Conservation (phyloP, 225 moss, liverwort and hornwort genomes). For the Pseudoscleropodium purum region DNA sequence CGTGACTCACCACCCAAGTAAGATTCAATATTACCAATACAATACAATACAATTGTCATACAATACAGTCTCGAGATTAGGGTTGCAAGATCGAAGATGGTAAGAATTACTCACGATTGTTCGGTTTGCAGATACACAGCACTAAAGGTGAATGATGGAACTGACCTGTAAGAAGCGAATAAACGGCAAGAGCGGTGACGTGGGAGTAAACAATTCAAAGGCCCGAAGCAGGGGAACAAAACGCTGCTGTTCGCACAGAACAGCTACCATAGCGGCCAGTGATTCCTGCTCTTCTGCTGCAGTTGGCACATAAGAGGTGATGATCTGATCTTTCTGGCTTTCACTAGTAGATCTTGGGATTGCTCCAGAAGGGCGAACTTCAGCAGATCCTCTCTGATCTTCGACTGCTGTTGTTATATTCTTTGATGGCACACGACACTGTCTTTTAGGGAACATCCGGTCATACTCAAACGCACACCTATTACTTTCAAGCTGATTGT, state of each 20-base stretch:
- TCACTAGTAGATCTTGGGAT: background rate
- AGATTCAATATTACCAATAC: background rate
- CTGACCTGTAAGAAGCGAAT: slow-evolving; percentile 82
- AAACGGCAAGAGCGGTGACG: slow-evolving; percentile 81
- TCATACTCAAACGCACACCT: slow-evolving; percentile 11
- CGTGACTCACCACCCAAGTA: background rate
- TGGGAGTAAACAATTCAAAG: slow-evolving; percentile 89
- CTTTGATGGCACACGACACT: slow-evolving; percentile 37
- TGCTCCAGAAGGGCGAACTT: slow-evolving; percentile 3
- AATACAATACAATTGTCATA: background rate
- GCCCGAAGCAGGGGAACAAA: slow-evolving; percentile 93
- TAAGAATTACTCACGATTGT: background rate
- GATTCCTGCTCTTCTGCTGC: slow-evolving; percentile 67
- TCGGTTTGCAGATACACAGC: background rate
- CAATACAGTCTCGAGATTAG: background rate
- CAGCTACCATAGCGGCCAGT: slow-evolving; percentile 82
- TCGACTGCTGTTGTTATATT: slow-evolving; percentile 5
- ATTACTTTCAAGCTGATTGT: slow-evolving; percentile 27
- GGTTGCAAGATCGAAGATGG: background rate
- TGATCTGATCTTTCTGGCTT: slow-evolving; percentile 16
- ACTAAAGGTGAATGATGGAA: background rate
- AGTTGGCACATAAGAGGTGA: slow-evolving; percentile 17
- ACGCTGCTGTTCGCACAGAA: slow-evolving; percentile 81
- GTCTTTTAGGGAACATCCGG: slow-evolving; percentile 49
- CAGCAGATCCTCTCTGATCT: slow-evolving; percentile 11